Conservation (phyloP, 768 basidiomycete genomes). For the Pilatotrama ljubarskyi region DNA sequence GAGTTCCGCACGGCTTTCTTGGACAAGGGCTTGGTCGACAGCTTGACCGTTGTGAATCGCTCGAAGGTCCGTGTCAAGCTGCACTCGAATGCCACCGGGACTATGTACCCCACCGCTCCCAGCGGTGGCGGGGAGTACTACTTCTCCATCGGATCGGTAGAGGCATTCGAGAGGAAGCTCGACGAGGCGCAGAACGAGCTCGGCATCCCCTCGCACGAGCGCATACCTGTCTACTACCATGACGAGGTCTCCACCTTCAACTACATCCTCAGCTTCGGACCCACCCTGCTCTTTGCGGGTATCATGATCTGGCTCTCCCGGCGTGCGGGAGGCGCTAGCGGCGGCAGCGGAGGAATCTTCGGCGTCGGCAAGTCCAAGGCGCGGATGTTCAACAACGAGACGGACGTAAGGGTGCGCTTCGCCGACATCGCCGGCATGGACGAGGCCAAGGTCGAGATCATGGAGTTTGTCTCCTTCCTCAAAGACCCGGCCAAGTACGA, state of each 20-base stretch:
- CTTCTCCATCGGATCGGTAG: slow-evolving; percentile 97
- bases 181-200: slow-evolving; percentile 93
- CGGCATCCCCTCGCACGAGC: slow-evolving; percentile 86
- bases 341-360: slow-evolving; percentile 88
- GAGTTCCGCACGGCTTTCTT: slow-evolving; percentile 98
- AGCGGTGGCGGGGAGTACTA: slow-evolving; percentile 67
- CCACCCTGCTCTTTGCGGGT: slow-evolving; percentile 90
- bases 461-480: slow-evolving; percentile 99
- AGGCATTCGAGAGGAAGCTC: slow-evolving; percentile 93
- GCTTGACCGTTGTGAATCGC: slow-evolving; percentile 88
- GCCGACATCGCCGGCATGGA: slow-evolving; percentile 99
- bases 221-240: slow-evolving; percentile 95
- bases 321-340: slow-evolving; percentile 59
- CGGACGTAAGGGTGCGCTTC: slow-evolving; percentile 90
- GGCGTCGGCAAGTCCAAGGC: slow-evolving; percentile 95
- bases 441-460: slow-evolving; percentile 99
- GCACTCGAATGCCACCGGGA: slow-evolving; percentile 84
- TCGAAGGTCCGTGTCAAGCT: slow-evolving; percentile 89
- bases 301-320: slow-evolving; percentile 86
- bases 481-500: slow-evolving; percentile 95
- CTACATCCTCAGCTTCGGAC: slow-evolving; percentile 87
- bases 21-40: slow-evolving; percentile 94
- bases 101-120: slow-evolving; percentile 66
- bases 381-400: slow-evolving; percentile 96
- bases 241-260: slow-evolving; percentile 88